A percentile compares a stretch with the other conserved stretches of the same genome.
Conservation (phyloP, 495 filamentous ascomycete species). For the Annulohypoxylon stygium region DNA sequence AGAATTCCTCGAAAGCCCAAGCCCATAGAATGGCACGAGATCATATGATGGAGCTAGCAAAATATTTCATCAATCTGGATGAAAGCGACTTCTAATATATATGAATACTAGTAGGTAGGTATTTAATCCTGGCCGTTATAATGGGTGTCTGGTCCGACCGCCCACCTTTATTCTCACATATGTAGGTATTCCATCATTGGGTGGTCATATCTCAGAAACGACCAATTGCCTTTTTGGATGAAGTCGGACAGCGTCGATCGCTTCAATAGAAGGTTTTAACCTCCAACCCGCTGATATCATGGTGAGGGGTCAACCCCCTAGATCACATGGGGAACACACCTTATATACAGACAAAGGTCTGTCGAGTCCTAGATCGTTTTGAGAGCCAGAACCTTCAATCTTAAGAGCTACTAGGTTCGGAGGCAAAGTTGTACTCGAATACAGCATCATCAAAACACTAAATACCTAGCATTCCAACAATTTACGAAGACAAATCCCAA, state of each 20-base stretch:
- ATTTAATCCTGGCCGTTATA: neutral
- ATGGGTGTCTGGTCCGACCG: neutral
- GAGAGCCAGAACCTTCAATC: neutral
- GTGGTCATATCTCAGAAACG: conserved; percentile 22
- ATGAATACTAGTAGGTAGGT: too few species aligned
- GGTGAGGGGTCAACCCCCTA: conserved; percentile 42
- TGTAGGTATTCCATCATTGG: conserved; percentile 33
- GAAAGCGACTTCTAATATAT: neutral
- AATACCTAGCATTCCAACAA: conserved; percentile 3
- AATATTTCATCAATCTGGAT: neutral
- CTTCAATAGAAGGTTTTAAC: conserved; percentile 28
- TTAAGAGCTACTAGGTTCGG: conserved; percentile 6
- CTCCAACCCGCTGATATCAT: conserved; percentile 42
- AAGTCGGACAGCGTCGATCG: conserved; percentile 33
- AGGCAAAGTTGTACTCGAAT: neutral
- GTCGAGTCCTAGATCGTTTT: neutral
- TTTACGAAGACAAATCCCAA: conserved; percentile 3
- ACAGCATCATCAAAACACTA: neutral
- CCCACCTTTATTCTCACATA: neutral
- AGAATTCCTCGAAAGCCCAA: neutral
- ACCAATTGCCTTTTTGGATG: conserved; percentile 35
- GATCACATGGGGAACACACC: conserved; percentile 22
- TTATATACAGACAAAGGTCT: conserved; percentile 25
- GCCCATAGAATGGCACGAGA: neutral
- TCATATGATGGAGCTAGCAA: neutral